Evolutionary conservation across 176 grass and related monocot genomes (phyloP), one percentile per base, ranked within the genome.

Genomic region (Carex parvula): DNA sequence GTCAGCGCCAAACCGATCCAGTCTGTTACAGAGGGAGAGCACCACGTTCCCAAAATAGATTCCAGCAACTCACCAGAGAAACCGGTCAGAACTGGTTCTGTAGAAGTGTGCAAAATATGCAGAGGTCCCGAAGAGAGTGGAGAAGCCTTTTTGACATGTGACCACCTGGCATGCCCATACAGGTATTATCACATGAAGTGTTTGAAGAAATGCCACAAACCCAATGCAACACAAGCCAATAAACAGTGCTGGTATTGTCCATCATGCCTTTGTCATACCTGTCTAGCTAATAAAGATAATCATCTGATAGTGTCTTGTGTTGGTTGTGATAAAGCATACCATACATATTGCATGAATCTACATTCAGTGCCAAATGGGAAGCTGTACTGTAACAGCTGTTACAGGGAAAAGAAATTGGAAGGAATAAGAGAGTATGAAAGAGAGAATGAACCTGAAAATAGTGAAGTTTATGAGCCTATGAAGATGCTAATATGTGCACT

Each of bases 101-200:
- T 6, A 68, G 33, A 73, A 30, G 84, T 88, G 76, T 97, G 94
- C 90, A 97, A 92, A 83, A 87, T 97, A 87, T 94, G 94, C 68
- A 84, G 87, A 69, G 74, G 53, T n/a, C 80, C 83, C 6, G 90
- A 97, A 79, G 90, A 97, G 42, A 73, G 86, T 26, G 88, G 87
- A 81, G 86, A 88, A 84, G 87, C 81, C 68, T 91, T 97, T 72
- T 75, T 97, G 83, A 65, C 89, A 60, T 97, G 94, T 76, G 78
- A 85, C 60, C 75, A 86, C 56, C 16, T 41, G 64, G 83, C 89
- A 72, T 97, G 94, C 60, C 88, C 68, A 79, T 90, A 91, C 33
- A 97, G 92, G 87, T 92, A 91, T 74, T 92, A 89, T 79, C 94
- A 97, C 85, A 86, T 89, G 71, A 73, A 75, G 48, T 97, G 94